Evolutionary conservation across 2,329 filamentous ascomycete species (phyloP).

Genomic region (Colletotrichum paranaense): DNA sequence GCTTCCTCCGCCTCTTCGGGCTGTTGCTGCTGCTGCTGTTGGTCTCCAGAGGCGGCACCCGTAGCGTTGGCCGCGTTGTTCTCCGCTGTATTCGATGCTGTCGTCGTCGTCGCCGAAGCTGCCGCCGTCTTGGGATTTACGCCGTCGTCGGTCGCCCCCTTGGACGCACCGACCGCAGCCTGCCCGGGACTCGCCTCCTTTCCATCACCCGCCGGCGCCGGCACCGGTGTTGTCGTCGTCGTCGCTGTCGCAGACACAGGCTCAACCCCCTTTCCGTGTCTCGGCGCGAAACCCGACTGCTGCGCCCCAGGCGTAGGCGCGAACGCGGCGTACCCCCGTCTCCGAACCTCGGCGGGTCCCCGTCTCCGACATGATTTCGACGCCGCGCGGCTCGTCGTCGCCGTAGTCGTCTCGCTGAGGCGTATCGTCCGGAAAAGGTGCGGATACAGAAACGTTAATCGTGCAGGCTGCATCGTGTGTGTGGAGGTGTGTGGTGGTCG

Average conservation of each 20-base stretch:
- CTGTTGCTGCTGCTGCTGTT: background rate
- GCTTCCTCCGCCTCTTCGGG: slow-evolving; percentile 35
- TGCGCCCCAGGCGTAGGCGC: slow-evolving; percentile 46
- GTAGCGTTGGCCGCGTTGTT: background rate
- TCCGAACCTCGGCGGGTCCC: slow-evolving; percentile 37
- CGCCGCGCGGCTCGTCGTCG: slow-evolving; percentile 49
- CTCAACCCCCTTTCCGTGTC: slow-evolving; percentile 72
- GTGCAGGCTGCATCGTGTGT: slow-evolving; percentile 67
- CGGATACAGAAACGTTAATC: slow-evolving; percentile 77
- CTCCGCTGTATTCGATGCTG: slow-evolving; percentile 32
- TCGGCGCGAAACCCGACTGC: slow-evolving; percentile 60
- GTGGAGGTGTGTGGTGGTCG: background rate
- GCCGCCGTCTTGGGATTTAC: slow-evolving; percentile 36
- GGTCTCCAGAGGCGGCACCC: background rate
- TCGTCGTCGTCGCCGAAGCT: slow-evolving; percentile 10
- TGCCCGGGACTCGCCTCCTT: background rate
- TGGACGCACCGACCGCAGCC: slow-evolving; percentile 3
- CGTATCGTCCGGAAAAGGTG: slow-evolving; percentile 70
- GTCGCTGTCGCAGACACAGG: slow-evolving; percentile 51
- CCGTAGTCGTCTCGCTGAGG: slow-evolving; percentile 53
- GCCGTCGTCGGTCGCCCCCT: slow-evolving; percentile 11
- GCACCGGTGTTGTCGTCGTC: slow-evolving; percentile 34
- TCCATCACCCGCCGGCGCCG: slow-evolving; percentile 36
- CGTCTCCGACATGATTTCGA: slow-evolving; percentile 10
- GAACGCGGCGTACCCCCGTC: slow-evolving; percentile 48